Evolutionary conservation across 2,329 filamentous ascomycete species (phyloP).

Genomic region (Pseudocercospora eumusae): DNA sequence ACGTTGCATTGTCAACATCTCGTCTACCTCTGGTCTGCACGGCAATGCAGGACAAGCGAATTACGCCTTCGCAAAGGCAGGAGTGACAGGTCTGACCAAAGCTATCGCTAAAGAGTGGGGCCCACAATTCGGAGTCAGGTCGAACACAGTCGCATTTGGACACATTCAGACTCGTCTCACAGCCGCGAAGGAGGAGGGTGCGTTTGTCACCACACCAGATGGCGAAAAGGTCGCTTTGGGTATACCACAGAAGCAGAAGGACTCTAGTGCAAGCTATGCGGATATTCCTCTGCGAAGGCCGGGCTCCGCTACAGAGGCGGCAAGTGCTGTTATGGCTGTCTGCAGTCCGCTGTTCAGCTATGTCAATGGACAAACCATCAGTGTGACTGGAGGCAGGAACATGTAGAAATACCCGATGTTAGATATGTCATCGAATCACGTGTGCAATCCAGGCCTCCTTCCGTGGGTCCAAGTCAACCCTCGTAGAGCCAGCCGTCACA

Average conservation of each 20-base stretch:
- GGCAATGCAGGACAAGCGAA: conserved; percentile 92
- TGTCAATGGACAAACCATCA: conserved; percentile 83
- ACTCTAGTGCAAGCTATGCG: conserved; percentile 44
- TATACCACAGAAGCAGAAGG: conserved; percentile 65
- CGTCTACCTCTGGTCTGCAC: conserved; percentile 76
- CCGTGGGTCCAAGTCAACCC: too few species aligned
- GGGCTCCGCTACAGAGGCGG: conserved; percentile 78
- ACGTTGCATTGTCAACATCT: conserved; percentile 80
- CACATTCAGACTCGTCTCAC: conserved; percentile 79
- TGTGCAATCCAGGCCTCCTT: not conserved
- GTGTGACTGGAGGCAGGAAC: conserved; percentile 74
- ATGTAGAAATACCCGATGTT: conserved; percentile 48
- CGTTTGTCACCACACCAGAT: conserved; percentile 73
- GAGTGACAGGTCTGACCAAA: conserved; percentile 79
- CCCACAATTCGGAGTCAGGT: conserved; percentile 75
- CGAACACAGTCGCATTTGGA: conserved; percentile 83
- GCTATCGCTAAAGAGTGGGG: conserved; percentile 93
- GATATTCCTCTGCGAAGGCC: conserved; percentile 80
- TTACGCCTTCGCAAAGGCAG: conserved; percentile 82
- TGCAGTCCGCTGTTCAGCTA: conserved; percentile 82
- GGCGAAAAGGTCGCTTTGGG: conserved; percentile 74
- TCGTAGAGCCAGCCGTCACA: too few species aligned
- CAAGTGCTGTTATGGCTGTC: conserved; percentile 72
- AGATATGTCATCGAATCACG: not conserved
- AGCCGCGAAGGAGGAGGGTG: conserved; percentile 79